These are phyloP conservation scores for Eragrostis curvula DNA, from an alignment of 176 grass and related monocot species.

Conservation along the genomic window DNA sequence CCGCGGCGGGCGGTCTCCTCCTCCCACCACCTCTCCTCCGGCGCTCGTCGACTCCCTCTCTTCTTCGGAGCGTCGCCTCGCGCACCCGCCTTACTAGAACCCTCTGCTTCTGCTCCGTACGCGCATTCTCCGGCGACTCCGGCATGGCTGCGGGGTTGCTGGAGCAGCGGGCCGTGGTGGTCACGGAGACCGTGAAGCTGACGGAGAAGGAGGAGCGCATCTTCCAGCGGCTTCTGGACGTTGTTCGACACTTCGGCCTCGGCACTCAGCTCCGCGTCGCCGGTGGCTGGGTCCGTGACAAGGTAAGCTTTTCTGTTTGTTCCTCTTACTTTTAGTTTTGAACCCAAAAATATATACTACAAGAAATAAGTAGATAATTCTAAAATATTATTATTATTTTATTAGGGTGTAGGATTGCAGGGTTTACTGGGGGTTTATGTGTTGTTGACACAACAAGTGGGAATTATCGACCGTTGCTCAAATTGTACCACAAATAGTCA, in stretches of 20 bases:
- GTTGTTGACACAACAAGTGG: neutral
- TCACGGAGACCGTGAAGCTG: constrained; percentile 73
- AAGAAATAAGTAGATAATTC: neutral
- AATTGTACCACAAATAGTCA: neutral
- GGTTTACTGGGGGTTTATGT: neutral
- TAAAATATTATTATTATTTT: neutral
- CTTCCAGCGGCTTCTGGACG: constrained; percentile 72
- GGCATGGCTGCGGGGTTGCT: constrained; percentile 32
- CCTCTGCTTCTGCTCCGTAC: neutral
- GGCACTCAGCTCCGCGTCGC: constrained; percentile 66
- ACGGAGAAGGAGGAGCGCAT: constrained; percentile 77
- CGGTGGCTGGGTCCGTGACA: constrained; percentile 66
- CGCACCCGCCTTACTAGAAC: neutral
- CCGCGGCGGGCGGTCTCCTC: neutral
- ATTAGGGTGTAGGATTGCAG: neutral
- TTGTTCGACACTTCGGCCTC: constrained; percentile 72
- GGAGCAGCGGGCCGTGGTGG: constrained; percentile 15
- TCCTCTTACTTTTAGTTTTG: neutral
- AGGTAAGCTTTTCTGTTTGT: constrained; percentile 18
- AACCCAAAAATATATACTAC: neutral
- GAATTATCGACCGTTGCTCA: neutral
- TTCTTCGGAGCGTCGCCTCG: neutral
- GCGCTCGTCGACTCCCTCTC: neutral
- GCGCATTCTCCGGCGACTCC: constrained; percentile 21
- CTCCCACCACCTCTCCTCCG: constrained; percentile 21